Conservation (phyloP, 805 yeast species). For the Pichia paraexigua region DNA sequence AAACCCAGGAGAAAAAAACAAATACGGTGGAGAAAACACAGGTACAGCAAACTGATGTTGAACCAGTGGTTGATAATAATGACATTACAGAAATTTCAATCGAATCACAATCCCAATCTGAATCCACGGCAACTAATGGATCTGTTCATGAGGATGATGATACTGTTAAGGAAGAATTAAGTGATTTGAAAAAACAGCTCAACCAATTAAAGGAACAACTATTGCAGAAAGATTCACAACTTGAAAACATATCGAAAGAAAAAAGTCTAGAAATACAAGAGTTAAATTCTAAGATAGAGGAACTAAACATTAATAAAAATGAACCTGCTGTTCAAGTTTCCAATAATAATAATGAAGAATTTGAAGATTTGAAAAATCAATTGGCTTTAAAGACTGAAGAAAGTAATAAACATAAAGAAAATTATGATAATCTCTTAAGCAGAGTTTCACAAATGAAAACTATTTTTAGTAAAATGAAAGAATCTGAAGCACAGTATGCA, state of each 20-base stretch:
- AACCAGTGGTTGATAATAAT: not conserved
- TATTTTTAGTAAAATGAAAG: constrained; percentile 66
- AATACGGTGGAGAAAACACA: not conserved
- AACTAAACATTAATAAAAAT: not conserved
- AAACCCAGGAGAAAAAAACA: not conserved
- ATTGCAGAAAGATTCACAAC: not conserved
- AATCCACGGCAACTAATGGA: not conserved
- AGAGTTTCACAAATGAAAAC: constrained; percentile 67
- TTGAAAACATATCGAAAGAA: not conserved
- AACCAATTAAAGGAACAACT: not conserved
- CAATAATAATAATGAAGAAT: not conserved
- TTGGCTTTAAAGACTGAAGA: constrained; percentile 33
- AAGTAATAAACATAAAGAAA: constrained; percentile 47
- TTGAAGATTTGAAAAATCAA: not conserved
- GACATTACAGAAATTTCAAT: not conserved
- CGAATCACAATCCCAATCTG: not conserved
- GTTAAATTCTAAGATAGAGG: constrained; percentile 6
- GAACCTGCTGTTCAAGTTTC: not conserved
- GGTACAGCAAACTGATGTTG: not conserved
- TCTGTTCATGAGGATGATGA: not conserved
- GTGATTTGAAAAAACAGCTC: not conserved
- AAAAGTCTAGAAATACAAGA: not conserved
- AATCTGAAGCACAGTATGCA: constrained; percentile 49
- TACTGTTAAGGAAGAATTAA: constrained; percentile 2
- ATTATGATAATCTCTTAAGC: constrained; percentile 54